These are phyloP conservation scores for Hypoxylon sp. DNA, from an alignment of 2,329 filamentous ascomycete genomes.

Conservation along the genomic window DNA sequence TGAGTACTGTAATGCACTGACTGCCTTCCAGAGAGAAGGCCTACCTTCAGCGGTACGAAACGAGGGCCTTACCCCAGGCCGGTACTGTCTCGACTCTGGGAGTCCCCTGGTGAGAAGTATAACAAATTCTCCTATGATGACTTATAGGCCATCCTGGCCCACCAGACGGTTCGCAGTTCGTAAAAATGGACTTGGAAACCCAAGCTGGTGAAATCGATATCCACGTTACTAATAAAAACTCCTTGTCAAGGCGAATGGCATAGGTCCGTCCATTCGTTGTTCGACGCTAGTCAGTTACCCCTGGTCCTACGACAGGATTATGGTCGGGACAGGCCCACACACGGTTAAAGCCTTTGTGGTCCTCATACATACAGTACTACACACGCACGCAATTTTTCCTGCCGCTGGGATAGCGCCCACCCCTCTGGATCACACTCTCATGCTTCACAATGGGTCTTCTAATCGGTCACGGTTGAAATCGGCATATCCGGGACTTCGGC, in stretches of 20 bases:
- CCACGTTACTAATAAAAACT: constrained; percentile 39
- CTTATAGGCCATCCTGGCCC: constrained; percentile 2
- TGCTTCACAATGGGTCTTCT: constrained; percentile 37
- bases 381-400: constrained; percentile 50
- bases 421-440: constrained; percentile 46
- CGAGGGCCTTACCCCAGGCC: constrained; percentile 20
- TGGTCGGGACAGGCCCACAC: constrained; percentile 40
- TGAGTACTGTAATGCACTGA: constrained; percentile 32
- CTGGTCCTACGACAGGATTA: constrained; percentile 38
- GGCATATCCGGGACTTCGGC: constrained; percentile 38
- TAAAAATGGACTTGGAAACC: constrained; percentile 18
- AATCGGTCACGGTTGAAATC: constrained; percentile 36
- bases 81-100: constrained; percentile 15
- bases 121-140: constrained; percentile 16
- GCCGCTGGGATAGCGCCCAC: constrained; percentile 44
- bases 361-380: constrained; percentile 38
- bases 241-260: constrained; percentile 33
- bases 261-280: constrained; percentile 39
- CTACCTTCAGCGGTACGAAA: constrained; percentile 26
- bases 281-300: constrained; percentile 42
- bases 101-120: constrained; percentile 20
- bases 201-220: constrained; percentile 28
- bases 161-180: constrained; percentile 13
- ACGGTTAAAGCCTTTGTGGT: constrained; percentile 39
- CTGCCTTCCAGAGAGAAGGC: constrained; percentile 17